These are phyloP conservation scores for Ascodesmis nigricans DNA, from an alignment of 495 filamentous ascomycete species.

Conservation along the genomic window DNA sequence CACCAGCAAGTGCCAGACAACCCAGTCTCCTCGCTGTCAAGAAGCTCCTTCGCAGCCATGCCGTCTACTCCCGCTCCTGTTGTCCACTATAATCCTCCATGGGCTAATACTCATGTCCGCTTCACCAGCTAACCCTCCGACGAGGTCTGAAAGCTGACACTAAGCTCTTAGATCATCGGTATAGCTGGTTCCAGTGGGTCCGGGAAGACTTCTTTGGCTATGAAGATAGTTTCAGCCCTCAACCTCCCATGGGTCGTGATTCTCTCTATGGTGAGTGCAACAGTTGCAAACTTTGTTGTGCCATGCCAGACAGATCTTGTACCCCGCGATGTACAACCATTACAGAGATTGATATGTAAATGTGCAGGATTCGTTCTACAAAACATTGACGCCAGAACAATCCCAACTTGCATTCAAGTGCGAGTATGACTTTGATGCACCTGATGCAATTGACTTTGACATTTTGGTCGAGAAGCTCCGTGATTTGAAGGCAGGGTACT, in stretches of 20 bases:
- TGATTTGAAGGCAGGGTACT: conserved; percentile 80
- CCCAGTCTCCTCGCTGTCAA: too few relatives aligned
- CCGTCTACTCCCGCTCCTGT: conserved; percentile 5
- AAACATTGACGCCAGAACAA: conserved; percentile 50
- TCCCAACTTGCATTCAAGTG: conserved; percentile 59
- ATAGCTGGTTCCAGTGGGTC: conserved; percentile 91
- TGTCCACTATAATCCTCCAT: conserved; percentile 74
- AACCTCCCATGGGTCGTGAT: conserved; percentile 97
- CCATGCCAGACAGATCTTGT: conserved; percentile 1
- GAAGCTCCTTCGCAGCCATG: conserved; percentile 3
- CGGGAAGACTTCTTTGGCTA: conserved; percentile 86
- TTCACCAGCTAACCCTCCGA: background rate
- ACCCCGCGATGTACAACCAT: conserved; percentile 8
- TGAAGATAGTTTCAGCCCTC: conserved; percentile 70
- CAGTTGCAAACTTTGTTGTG: conserved; percentile 1
- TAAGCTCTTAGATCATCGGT: conserved; percentile 45
- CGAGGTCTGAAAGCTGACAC: background rate
- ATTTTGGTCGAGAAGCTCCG: conserved; percentile 53
- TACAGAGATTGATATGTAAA: too few relatives aligned
- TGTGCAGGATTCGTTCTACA: conserved; percentile 84
- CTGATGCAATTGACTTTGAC: conserved; percentile 90
- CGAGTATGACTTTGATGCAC: conserved; percentile 89
- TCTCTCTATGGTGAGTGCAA: conserved; percentile 55
- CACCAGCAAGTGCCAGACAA: too few relatives aligned
- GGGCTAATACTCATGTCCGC: conserved; percentile 35